Evolutionary conservation across 176 grass and related monocot species (phyloP), one percentile per base, ranked within the genome.

Genomic region (Aegilops speltoides): DNA sequence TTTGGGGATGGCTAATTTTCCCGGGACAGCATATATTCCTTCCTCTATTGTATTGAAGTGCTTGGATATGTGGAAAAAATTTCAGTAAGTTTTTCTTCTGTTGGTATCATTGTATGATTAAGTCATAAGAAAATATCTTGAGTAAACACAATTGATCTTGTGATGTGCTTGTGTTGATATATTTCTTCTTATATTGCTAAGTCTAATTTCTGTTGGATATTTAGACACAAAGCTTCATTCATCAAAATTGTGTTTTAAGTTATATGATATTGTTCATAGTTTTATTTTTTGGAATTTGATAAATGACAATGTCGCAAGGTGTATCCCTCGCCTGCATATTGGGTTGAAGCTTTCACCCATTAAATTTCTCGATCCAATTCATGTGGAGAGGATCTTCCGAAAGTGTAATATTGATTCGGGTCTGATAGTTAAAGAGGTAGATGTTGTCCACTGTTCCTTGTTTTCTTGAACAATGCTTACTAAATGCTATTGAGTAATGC

Each of bases 311-410:
- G 10, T 40, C 6, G 68, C 22, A 40, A 72, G 68, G 17, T 41
- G 8, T 6, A 72, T 72, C 33, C 68, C 34, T 72, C 36, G 19
- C 10, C 14, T 68, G 65, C 65, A 68, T 33, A 68, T 68, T 68
- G 65, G 65, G 65, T 34, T 68, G 65, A 70, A 70, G 16, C 19
- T 70, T 70, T 70, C 68, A 70, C 16, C 68, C 31, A 70, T 70
- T 34, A 38, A 70, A 37, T 70, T 70, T 38, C 68, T 70, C 10
- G 68, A 72, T 41, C 68, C 68, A 41, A 13, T 41, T 41, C 20
- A 2, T 41, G 34, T 69, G 17, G 67, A 69, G 67, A 69, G 32
- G 32, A 69, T 69, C 67, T 34, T 34, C 1, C 15, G 67, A 23
- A 72, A 40, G 19, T 41, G 19, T 23, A 72, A 72, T n/a, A 4